These are phyloP conservation scores for Candida maesae DNA, from an alignment of 805 yeast genomes.

Conservation along the genomic window DNA sequence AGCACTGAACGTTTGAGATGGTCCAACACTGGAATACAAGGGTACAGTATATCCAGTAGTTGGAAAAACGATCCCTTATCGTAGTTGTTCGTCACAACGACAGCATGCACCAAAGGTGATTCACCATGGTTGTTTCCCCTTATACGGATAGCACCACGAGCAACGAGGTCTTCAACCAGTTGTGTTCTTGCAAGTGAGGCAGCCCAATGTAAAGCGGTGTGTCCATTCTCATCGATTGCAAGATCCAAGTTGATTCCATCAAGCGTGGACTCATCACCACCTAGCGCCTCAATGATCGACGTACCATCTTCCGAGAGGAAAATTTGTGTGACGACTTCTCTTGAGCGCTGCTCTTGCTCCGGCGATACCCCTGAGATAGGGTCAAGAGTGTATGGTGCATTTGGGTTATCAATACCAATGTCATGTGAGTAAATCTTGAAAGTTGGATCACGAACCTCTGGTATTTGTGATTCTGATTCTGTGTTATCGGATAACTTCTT, in stretches of 20 bases:
- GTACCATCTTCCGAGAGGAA: slow-evolving; percentile 42
- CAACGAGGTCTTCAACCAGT: slow-evolving; percentile 65
- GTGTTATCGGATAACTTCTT: too few relatives aligned
- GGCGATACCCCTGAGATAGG: slow-evolving; percentile 35
- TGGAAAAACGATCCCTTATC: slow-evolving; percentile 73
- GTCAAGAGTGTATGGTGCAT: slow-evolving; percentile 44
- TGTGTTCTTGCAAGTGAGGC: slow-evolving; percentile 79
- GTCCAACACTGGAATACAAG: slow-evolving; percentile 64
- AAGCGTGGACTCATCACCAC: slow-evolving; percentile 22
- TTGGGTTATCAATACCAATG: slow-evolving; percentile 36
- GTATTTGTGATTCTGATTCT: background rate
- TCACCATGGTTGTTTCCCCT: slow-evolving; percentile 85
- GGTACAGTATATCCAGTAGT: slow-evolving; percentile 69
- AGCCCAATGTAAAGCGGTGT: slow-evolving; percentile 94
- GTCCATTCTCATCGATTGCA: slow-evolving; percentile 90
- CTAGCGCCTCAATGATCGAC: slow-evolving; percentile 29
- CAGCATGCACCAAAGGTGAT: slow-evolving; percentile 80
- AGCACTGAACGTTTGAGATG: slow-evolving; percentile 72
- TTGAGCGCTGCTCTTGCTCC: slow-evolving; percentile 38
- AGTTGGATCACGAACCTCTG: slow-evolving; percentile 7
- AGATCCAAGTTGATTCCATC: slow-evolving; percentile 61
- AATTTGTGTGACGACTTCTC: slow-evolving; percentile 45
- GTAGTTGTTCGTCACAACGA: slow-evolving; percentile 77
- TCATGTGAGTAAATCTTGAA: slow-evolving; percentile 36
- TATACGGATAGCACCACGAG: slow-evolving; percentile 61